phyloP scores from a whole-genome alignment of 306 rosid species.

The Cicer chorassanicum region DNA sequence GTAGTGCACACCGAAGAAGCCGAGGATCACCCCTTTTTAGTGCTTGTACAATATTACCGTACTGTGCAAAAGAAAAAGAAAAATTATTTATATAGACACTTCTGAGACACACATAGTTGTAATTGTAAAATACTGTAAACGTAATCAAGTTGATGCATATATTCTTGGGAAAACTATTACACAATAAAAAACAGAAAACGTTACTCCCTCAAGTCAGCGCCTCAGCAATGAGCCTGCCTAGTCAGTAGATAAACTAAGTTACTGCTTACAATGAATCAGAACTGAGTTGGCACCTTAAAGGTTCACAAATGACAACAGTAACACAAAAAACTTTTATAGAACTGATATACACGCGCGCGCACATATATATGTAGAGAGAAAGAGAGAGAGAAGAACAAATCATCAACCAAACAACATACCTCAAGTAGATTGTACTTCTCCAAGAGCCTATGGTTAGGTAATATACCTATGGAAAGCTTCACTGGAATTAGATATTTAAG shows the following conservation, averaged over 20 bases:
- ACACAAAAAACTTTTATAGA: background rate
- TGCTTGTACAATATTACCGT: slow-evolving; percentile 71
- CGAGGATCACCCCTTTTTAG: slow-evolving; percentile 91
- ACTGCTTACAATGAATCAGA: slow-evolving; percentile 7
- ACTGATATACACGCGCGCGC: background rate
- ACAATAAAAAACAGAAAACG: background rate
- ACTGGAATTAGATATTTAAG: slow-evolving; percentile 93
- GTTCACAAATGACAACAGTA: background rate
- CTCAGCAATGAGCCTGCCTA: too few species aligned
- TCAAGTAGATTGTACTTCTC: slow-evolving; percentile 79
- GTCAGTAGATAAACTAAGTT: background rate
- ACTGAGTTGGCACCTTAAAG: slow-evolving; percentile 5
- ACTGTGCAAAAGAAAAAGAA: slow-evolving; percentile 57
- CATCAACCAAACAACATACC: slow-evolving; percentile 56
- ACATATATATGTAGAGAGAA: background rate
- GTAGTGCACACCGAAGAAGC: slow-evolving; percentile 86
- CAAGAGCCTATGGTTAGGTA: slow-evolving; percentile 75
- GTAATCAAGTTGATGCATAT: slow-evolving; percentile 11
- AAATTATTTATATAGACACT: slow-evolving; percentile 33
- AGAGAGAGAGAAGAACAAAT: slow-evolving; percentile 10
- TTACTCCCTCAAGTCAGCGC: background rate
- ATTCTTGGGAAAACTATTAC: slow-evolving; percentile 23
- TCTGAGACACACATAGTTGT: slow-evolving; percentile 27
- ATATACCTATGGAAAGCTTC: slow-evolving; percentile 95
- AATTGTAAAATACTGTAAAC: slow-evolving; percentile 2